A percentile compares a stretch with the other conserved stretches of the same genome.
Evolutionary conservation across 225 moss, liverwort and hornwort species (phyloP).

Genomic region (Lunularia cruciata): DNA sequence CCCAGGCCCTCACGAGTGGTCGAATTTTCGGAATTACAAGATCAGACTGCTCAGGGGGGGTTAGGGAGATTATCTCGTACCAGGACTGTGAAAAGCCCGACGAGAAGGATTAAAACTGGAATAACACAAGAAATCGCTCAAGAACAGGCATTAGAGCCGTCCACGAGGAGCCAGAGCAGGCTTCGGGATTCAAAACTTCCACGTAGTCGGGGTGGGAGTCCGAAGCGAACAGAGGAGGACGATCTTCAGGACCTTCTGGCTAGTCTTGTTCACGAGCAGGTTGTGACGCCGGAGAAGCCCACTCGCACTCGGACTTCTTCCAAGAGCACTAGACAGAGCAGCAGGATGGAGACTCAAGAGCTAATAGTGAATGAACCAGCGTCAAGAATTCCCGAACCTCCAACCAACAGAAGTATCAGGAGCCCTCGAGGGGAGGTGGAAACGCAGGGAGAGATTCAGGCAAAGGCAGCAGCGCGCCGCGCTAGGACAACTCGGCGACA

Average conservation of each 20-base stretch:
- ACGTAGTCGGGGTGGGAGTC: conserved; percentile 23
- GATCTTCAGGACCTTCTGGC: conserved; percentile 42
- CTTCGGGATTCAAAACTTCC: conserved; percentile 3
- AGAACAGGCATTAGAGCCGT: conserved; percentile 8
- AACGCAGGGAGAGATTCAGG: conserved; percentile 24
- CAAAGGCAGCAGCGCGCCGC: conserved; percentile 16
- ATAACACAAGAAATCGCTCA: conserved; percentile 1
- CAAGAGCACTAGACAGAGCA: conserved; percentile 22
- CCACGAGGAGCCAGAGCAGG: conserved; percentile 18
- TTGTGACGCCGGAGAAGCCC: conserved; percentile 27
- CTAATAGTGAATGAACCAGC: not conserved
- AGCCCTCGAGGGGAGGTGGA: conserved; percentile 9
- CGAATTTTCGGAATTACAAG: conserved; percentile 18
- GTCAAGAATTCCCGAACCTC: conserved; percentile 6
- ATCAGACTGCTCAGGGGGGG: not conserved
- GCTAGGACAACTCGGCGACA: conserved; percentile 42
- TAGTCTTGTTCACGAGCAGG: conserved; percentile 40
- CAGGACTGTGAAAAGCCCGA: conserved; percentile 28
- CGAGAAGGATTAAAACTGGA: conserved; percentile 9
- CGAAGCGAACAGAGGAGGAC: conserved; percentile 32
- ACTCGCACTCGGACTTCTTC: conserved; percentile 23
- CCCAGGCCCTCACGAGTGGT: conserved; percentile 15
- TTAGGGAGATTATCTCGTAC: conserved; percentile 8
- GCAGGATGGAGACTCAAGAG: conserved; percentile 17
- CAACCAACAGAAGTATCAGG: conserved; percentile 7